A percentile compares a stretch with the other conserved stretches of the same genome.
phyloP scores from a whole-genome alignment of 192 early-diverging fungal genomes.

The Podila horticola region DNA sequence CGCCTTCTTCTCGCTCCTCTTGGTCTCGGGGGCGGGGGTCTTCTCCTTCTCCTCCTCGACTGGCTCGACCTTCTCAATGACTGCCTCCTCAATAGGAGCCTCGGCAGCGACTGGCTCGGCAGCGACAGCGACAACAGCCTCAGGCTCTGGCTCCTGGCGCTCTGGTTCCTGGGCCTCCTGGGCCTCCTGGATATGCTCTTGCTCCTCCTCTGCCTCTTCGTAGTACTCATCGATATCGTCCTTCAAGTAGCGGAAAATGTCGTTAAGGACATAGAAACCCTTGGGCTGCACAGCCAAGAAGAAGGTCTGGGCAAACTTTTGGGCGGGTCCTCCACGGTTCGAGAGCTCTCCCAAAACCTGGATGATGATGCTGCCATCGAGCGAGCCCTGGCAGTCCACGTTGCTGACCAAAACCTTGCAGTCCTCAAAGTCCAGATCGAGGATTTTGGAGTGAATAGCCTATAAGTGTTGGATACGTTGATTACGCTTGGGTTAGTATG shows the following conservation, averaged over 20 bases:
- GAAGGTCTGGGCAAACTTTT: conserved; percentile 94
- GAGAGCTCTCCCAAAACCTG: conserved; percentile 95
- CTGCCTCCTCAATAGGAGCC: conserved; percentile 17
- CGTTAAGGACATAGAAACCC: conserved; percentile 94
- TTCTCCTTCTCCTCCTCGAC: conserved; percentile 8
- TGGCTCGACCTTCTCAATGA: background rate
- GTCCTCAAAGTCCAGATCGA: conserved; percentile 80
- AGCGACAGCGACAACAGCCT: background rate
- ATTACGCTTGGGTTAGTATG: too few relatives aligned
- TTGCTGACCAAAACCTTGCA: conserved; percentile 90
- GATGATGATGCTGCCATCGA: conserved; percentile 81
- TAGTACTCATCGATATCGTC: conserved; percentile 66
- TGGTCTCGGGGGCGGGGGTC: background rate
- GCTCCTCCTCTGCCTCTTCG: conserved; percentile 11
- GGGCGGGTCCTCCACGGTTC: conserved; percentile 76
- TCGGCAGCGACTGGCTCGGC: conserved; percentile 4
- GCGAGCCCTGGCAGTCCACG: conserved; percentile 83
- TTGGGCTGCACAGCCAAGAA: conserved; percentile 88
- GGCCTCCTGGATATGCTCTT: background rate
- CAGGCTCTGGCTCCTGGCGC: background rate
- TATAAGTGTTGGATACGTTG: conserved; percentile 30
- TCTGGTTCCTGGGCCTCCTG: background rate
- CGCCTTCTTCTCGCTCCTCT: conserved; percentile 3
- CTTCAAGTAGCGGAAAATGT: conserved; percentile 93
- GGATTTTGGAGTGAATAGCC: conserved; percentile 84